phyloP scores from a whole-genome alignment of 805 yeast species.

The Metschnikowia noctiluminum region DNA sequence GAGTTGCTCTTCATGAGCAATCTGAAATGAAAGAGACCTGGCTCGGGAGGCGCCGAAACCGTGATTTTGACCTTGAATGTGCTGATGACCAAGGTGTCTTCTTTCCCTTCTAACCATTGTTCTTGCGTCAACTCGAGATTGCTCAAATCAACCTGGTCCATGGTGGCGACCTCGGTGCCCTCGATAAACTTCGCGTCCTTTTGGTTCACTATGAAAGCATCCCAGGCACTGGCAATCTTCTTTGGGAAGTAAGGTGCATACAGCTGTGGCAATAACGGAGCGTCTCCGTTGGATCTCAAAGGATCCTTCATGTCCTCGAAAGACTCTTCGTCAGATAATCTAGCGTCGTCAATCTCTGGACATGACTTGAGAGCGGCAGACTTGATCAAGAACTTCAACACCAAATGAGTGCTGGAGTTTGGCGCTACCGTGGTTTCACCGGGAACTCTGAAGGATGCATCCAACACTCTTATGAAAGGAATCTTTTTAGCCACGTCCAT shows the following conservation, averaged over 20 bases:
- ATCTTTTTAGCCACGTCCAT: slow-evolving; percentile 57
- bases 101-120: slow-evolving; percentile 45
- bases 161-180: slow-evolving; percentile 45
- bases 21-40: slow-evolving; percentile 67
- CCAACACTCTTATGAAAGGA: slow-evolving; percentile 65
- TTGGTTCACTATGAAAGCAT: slow-evolving; percentile 65
- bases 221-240: slow-evolving; percentile 50
- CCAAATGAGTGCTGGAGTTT: slow-evolving; percentile 65
- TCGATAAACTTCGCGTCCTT: slow-evolving; percentile 80
- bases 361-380: slow-evolving; percentile 67
- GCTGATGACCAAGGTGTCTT: slow-evolving; percentile 46
- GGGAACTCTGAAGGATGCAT: slow-evolving; percentile 77
- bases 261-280: slow-evolving; percentile 66
- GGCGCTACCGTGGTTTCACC: slow-evolving; percentile 75
- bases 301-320: slow-evolving; percentile 74
- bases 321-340: slow-evolving; percentile 54
- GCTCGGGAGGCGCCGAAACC: slow-evolving; percentile 72
- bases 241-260: slow-evolving; percentile 77
- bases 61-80: slow-evolving; percentile 73
- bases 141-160: slow-evolving; percentile 50
- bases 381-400: slow-evolving; percentile 68
- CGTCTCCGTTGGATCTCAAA: slow-evolving; percentile 55
- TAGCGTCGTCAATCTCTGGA: slow-evolving; percentile 41
- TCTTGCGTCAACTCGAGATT: slow-evolving; percentile 55
- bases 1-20: slow-evolving; percentile 66